phyloP scores from a whole-genome alignment of 306 rosid species.

The Vigna unguiculata region DNA sequence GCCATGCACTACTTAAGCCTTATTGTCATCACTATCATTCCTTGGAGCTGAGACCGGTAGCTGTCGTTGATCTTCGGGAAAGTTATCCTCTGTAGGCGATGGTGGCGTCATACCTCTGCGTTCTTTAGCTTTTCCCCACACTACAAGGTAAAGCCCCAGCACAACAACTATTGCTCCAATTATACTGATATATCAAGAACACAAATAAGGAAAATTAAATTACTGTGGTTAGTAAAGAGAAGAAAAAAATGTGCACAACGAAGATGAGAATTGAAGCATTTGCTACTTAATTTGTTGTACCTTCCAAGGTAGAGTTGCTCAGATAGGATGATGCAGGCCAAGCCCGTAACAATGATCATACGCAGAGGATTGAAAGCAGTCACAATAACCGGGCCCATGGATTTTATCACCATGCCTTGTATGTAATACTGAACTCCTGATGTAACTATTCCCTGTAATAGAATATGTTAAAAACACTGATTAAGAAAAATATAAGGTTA shows the following conservation, averaged over 20 bases:
- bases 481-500: background rate
- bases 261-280: background rate
- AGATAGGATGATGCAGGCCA: slow-evolving; percentile 61
- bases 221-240: background rate
- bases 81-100: slow-evolving; percentile 29
- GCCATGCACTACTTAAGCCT: background rate
- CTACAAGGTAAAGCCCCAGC: slow-evolving; percentile 53
- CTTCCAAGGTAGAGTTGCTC: slow-evolving; percentile 80
- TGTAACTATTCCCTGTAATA: slow-evolving; percentile 66
- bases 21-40: background rate
- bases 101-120: background rate
- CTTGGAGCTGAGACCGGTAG: slow-evolving; percentile 43
- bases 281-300: slow-evolving; percentile 33
- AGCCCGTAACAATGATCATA: slow-evolving; percentile 68
- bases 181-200: slow-evolving; percentile 19
- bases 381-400: slow-evolving; percentile 84
- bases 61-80: slow-evolving; percentile 3
- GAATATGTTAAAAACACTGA: background rate
- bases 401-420: slow-evolving; percentile 71
- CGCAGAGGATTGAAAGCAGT: slow-evolving; percentile 83
- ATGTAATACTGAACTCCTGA: slow-evolving; percentile 76
- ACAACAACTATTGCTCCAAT: slow-evolving; percentile 56
- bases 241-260: background rate
- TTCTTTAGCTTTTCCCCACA: slow-evolving; percentile 58
- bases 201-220: background rate